Base-by-base conservation (phyloP, 441 rosid species). In the Theobroma grandiflorum region DNA sequence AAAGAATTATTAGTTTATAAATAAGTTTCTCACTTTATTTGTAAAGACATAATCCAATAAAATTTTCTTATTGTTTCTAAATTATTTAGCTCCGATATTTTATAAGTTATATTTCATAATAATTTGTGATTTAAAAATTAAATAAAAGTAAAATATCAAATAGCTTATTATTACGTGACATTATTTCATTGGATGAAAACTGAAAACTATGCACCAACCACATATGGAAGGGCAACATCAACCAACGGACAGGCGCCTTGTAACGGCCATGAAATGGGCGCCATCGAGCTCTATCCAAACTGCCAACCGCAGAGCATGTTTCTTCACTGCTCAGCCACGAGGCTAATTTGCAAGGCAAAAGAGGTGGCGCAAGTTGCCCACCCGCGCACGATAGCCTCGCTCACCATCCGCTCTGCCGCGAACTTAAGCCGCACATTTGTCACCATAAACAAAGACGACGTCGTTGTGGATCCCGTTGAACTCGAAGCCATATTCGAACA, bases 401-500 rank as follows among this genome's bases (percentile, higher is more conserved):
- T 74, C 64, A 31, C 40, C 57, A 20, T 66, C 75, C 11, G 16
- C 59, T 70, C 61, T 14, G 67, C 76, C 3, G 38, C 78, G 53
- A 50, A 42, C 72, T 31, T 69, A n/a, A 42, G 53, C 57, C 79
- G 81, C 76, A 12, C 81, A 53, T 1, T 49, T 35, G 69, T 40
- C 67, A 57, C 80, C 80, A 79, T 68, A 78, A 68, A 14, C 78
- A 81, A 69, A 10, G 66, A 75, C 78, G 73, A 35, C 26, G 64
- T 57, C 8, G 81, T 5, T 31, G 15, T 71, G 22, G 43, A 80
- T 53, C 69, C 80, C 18, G 40, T 5, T 43, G 74, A 80, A 22
- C 84, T 88, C 63, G 88, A 88, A 6, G 82, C 87, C 68, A 20
- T 87, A 35, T 84, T 88, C 72, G 71, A 80, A 71, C 72, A 72